Evolutionary conservation across 2,329 filamentous ascomycete genomes (phyloP), one percentile per base, ranked within the genome.

Genomic region (Colletotrichum sidae): DNA sequence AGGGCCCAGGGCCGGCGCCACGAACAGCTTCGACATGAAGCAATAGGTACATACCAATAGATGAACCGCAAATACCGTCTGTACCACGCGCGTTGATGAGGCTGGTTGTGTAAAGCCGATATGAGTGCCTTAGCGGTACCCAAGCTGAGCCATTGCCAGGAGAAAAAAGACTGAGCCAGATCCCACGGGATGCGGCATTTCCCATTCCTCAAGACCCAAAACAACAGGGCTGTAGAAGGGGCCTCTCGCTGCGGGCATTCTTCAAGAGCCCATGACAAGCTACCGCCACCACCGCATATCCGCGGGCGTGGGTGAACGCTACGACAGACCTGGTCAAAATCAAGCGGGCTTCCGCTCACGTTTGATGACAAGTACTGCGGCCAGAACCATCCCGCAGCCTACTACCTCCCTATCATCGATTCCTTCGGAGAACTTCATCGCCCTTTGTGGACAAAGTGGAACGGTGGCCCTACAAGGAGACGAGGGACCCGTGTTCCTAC

Each of bases 131-230:
- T 17, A 17, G 44, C 13, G 55, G 45, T 34, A 49, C 11, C 45
- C 11, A 50, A 38, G 37, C 44, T 17, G 12, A 25, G 8, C 41
- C n/a, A 45, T 11, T 49, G 41, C 55, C 55, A 17, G 42, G 46
- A 38, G 37, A 15, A 10, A 15, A 13, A 15, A 17, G 55, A 51
- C 46, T 37, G 33, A 35, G n/a, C 46, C 46, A 58, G 33, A 51
- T 58, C 38, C 55, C 44, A 35, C 15, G 55, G 55, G 55, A 57
- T 50, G 45, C 55, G 44, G 55, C 39, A 42, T 50, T 57, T 50
- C 44, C 33, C 41, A 49, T 57, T 8, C 13, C 25, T 13, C 15
- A 37, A 11, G 38, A 51, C 25, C 25, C 47, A 37, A 44, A 39
- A 44, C 50, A 46, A 37, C 13, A 34, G 53, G 38, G 9, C 44